Evolutionary conservation across 192 early-diverging fungal species (phyloP), one percentile per base, ranked within the genome.

Genomic region (Helicostylum pulchrum): DNA sequence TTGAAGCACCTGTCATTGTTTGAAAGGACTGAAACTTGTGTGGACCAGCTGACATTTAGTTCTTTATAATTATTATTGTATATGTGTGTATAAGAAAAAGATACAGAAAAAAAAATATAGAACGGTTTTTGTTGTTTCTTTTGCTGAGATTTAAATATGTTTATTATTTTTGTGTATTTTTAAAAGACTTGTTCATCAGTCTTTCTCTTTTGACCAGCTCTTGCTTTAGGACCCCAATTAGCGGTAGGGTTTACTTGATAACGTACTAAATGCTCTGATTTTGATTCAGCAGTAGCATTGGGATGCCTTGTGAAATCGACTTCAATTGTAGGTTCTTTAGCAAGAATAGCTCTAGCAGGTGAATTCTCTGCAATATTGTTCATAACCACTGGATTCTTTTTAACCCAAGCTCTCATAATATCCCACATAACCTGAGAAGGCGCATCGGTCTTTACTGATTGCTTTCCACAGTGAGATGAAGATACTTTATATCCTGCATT

Each of bases 161-260:
- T 48, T 12, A 48, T 48, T n/a, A n/a, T n/a, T n/a, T n/a, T 48
- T 48, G 46, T 14, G 14, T 5, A 15, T 45, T 58, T 17, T 39
- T 59, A 17, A 15, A 52, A 52, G 19, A 17, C 57, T 30, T 59
- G 21, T 42, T 65, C 65, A 59, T 23, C 47, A 9, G 58, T 31
- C 53, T 80, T 82, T 67, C 78, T 77, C 53, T 62, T 70, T 50
- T 77, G 76, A 39, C 76, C 78, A 20, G 83, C 79, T 60, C 92
- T 78, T 23, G 90, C 92, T 73, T 95, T 96, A 44, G 98, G 98
- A 0, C 98, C 98, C 98, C 98, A 99, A 76, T 92, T 85, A 61
- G 88, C 88, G 20, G 87, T 86, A n/a, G 98, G 98, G 67, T 99
- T 99, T 60, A 90, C 77, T 71, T 99, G 96, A 76, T 89, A 97